Percentiles rank a stretch among this genome's conserved stretches.
Conservation (phyloP, 2,329 filamentous ascomycete genomes). For the Botrytis byssoidea region DNA sequence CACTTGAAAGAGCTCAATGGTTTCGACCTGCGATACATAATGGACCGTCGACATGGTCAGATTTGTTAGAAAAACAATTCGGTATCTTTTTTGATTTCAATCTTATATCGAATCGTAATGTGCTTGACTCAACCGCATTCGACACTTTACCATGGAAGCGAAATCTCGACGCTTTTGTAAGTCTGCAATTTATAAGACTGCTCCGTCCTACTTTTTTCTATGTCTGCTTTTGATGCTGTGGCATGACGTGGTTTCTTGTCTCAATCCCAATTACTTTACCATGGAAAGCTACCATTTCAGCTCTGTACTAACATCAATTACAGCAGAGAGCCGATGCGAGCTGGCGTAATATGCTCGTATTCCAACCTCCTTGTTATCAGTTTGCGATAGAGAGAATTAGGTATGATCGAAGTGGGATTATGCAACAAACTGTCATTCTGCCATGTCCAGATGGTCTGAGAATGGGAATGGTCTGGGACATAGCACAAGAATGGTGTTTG, state of each 20-base stretch:
- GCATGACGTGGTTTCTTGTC: background rate
- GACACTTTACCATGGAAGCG: conserved; percentile 13
- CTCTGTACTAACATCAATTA: background rate
- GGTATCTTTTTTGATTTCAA: conserved; percentile 13
- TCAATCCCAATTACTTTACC: background rate
- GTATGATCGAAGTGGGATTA: conserved; percentile 6
- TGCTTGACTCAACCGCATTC: background rate
- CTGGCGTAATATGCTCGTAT: conserved; percentile 20
- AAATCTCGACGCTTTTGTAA: conserved; percentile 12
- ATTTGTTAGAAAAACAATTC: conserved; percentile 8
- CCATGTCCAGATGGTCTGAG: conserved; percentile 16
- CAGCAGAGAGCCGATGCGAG: conserved; percentile 19
- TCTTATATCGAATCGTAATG: background rate
- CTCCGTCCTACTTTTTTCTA: background rate
- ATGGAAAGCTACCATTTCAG: background rate
- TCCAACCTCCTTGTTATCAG: conserved; percentile 13
- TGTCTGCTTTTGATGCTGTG: background rate
- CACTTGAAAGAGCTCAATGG: conserved; percentile 7
- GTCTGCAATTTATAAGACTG: background rate
- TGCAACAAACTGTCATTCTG: background rate
- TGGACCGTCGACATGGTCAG: conserved; percentile 10
- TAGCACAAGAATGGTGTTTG: conserved; percentile 19
- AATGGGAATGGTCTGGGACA: conserved; percentile 22
- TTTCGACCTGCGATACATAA: conserved; percentile 3
- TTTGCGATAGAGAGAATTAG: conserved; percentile 9